Evolutionary conservation across 345 rosid species (phyloP).

Genomic region (Carallia brachiata): DNA sequence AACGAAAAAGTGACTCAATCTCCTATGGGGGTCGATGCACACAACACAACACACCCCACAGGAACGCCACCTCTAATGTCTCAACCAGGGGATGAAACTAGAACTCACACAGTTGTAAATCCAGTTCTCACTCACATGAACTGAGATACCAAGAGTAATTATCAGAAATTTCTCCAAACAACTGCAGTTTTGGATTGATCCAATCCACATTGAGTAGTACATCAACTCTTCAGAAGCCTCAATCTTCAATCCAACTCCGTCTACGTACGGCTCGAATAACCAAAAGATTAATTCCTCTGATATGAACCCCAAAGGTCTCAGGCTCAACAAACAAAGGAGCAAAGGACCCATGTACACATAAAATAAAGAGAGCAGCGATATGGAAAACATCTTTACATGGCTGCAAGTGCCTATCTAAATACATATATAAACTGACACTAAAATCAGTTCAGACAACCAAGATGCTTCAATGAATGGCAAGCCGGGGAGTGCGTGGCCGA

Average conservation of each 20-base stretch:
- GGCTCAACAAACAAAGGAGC: neutral
- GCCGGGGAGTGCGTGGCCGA: slow-evolving; percentile 66
- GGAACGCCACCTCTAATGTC: no score
- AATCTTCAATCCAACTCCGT: neutral
- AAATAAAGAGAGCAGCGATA: neutral
- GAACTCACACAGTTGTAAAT: no score
- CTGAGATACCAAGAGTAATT: no score
- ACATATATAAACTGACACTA: neutral
- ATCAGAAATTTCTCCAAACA: no score
- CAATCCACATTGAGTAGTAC: no score
- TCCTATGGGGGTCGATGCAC: no score
- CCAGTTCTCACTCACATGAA: no score
- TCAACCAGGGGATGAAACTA: no score
- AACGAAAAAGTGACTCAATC: neutral
- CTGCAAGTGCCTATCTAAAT: neutral
- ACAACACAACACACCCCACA: no score
- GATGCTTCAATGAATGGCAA: slow-evolving; percentile 24
- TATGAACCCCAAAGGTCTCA: neutral
- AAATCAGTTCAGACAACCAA: neutral
- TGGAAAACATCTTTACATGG: slow-evolving; percentile 1
- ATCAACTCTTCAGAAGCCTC: no score
- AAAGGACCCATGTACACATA: neutral
- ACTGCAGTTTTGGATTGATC: no score
- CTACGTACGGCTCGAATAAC: neutral
- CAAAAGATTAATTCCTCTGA: neutral